phyloP scores from a whole-genome alignment of 257 asterid species.

The Buddleja alternifolia region DNA sequence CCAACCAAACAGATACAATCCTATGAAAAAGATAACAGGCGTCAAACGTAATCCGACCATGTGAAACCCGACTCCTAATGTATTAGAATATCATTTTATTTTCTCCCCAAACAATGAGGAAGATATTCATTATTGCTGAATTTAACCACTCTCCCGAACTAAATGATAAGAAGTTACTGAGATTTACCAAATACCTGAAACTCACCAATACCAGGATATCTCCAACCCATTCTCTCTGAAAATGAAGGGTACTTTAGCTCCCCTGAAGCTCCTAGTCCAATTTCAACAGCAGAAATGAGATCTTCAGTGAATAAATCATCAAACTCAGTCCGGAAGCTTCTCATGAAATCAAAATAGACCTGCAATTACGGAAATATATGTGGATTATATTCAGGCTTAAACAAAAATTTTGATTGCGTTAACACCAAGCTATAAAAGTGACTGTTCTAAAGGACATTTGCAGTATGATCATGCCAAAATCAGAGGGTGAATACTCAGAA shows the following conservation, averaged over 20 bases:
- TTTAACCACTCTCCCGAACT: background rate
- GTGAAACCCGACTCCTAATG: background rate
- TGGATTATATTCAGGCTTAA: conserved; percentile 1
- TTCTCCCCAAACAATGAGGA: background rate
- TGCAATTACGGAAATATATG: conserved; percentile 40
- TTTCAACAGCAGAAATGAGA: conserved; percentile 69
- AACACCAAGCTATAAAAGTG: conserved; percentile 2
- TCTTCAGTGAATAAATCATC: conserved; percentile 66
- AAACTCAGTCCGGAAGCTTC: conserved; percentile 78
- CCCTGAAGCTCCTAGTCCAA: conserved; percentile 79
- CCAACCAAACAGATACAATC: background rate
- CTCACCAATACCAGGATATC: conserved; percentile 87
- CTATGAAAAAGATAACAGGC: background rate
- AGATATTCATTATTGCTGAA: background rate
- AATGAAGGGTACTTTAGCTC: conserved; percentile 80
- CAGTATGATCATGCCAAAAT: conserved; percentile 6
- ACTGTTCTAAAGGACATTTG: background rate
- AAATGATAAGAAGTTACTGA: conserved; percentile 25
- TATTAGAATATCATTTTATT: background rate
- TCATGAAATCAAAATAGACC: conserved; percentile 79
- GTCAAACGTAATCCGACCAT: background rate
- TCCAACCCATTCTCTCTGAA: conserved; percentile 81
- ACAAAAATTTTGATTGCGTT: background rate
- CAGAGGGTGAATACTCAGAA: background rate
- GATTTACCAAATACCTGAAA: conserved; percentile 64